Evolutionary conservation across 345 rosid genomes (phyloP), one percentile per base, ranked within the genome.

Genomic region (Anacardium occidentale): DNA sequence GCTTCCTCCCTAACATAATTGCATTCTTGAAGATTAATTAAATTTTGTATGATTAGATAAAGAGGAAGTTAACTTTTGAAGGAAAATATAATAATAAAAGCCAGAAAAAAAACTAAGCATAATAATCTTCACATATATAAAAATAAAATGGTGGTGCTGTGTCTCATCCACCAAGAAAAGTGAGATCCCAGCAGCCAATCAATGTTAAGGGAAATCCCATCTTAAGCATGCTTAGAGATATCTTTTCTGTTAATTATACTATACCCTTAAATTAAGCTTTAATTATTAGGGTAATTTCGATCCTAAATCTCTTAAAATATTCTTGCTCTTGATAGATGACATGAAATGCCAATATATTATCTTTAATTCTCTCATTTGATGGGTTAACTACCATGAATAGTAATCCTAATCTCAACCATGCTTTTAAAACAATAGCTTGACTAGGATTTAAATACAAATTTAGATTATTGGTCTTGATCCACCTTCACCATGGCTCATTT

Each of bases 191-290:
- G 63, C 66, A 20, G 13, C 73, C 81, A 79, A 79, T 72, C 63
- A 55, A 62, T 6, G 15, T 7, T 12, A 7, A 4, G 17, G n/a
- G 20, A 71, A 67, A 75, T 75, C 78, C 62, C 54, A 67, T 62
- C 24, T 75, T 15, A 55, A 73, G 78, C 84, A 78, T 70, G 79
- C 85, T 62, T 68, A 34, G 44, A 55, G 37, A 53, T 26, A 25
- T 64, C 47, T 57, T 34, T 52, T 69, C 68, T 22, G 60, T 64
- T 4, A 15, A 6, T 37, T 37, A 37, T 5, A 75, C 42, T 15
- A 25, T 45, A 17, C 24, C 10, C 15, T 67, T 18, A 11, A 17
- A 57, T 24, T 57, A 24, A 24, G 3, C 3, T 6, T 55, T 1
- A 22, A 21, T 34, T 56, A 21, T 56, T 40, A n/a, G 24, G 37